Conservation (phyloP, 2,329 filamentous ascomycete species). For the Pseudogymnoascus sp. region DNA sequence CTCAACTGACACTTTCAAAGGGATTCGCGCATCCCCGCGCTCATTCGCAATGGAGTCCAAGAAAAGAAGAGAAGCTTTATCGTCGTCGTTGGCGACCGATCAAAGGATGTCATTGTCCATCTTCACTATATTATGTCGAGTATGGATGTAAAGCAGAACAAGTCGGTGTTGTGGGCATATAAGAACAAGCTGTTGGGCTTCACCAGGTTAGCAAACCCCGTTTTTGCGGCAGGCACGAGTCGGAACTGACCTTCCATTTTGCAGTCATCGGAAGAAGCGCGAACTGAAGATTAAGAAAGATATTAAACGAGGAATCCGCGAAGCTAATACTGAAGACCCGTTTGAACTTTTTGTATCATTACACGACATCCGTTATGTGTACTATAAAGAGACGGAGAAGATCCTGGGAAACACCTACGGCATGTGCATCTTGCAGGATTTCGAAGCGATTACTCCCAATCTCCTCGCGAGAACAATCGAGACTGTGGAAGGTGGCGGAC, state of each 20-base stretch:
- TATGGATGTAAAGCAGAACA: conserved; percentile 87
- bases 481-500: conserved; percentile 90
- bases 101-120: conserved; percentile 95
- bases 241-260: conserved; percentile 12
- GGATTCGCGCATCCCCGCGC: conserved; percentile 81
- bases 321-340: conserved; percentile 85
- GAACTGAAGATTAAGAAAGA: conserved; percentile 98
- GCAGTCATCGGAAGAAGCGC: conserved; percentile 91
- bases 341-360: conserved; percentile 97
- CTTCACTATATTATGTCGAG: conserved; percentile 88
- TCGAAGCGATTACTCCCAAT: conserved; percentile 96
- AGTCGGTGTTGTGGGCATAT: conserved; percentile 96
- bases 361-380: conserved; percentile 96
- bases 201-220: conserved; percentile 44
- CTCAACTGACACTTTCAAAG: conserved; percentile 34
- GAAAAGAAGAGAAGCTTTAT: conserved; percentile 99
- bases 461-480: conserved; percentile 89
- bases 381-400: conserved; percentile 99
- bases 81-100: conserved; percentile 85
- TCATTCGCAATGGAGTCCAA: conserved; percentile 84
- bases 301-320: conserved; percentile 87
- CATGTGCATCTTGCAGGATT: conserved; percentile 97
- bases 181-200: conserved; percentile 96
- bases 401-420: conserved; percentile 96
- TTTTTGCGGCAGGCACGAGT: conserved; percentile 7